Evolutionary conservation across 176 grass and related monocot species (phyloP), one percentile per base, ranked within the genome.

Genomic region (Carex cristatella): DNA sequence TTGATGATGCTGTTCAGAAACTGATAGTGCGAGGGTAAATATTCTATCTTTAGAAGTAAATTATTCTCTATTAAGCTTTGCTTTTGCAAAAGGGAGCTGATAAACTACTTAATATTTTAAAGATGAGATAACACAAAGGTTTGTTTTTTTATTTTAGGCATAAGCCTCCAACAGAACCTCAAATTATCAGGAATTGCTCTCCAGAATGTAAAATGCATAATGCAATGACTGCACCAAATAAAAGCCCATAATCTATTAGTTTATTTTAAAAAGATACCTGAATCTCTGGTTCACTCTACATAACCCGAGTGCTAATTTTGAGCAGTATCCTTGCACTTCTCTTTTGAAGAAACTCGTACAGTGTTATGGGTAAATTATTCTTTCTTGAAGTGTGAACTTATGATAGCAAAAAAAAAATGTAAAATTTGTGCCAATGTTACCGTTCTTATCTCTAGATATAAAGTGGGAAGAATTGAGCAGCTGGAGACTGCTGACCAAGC

Each of bases 401-500:
- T 16, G 65, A 69, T 38, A 69, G 5, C 38, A 71, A 44, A 42
- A 70, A 46, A 42, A 9, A 23, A 23, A 23, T 23, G 33, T 69
- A 31, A 69, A 38, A 15, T 42, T 69, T 18, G 14, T 69, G 23
- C 40, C 85, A 37, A 69, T 88, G 75, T 81, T 19, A 84, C 10
- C 42, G 31, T 77, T 83, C 82, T 84, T 89, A 56, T 71, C 80
- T 84, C 32, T 66, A 94, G 92, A 79, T 98, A 98, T 90, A 98
- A 98, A 89, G 95, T 98, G 81, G 95, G 95, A 86, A 89, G 95
- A 92, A 94, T 98, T 78, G 95, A 98, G 72, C 95, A 98, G 66
- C 88, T 98, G 60, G 95, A 98, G 84, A 91, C 93, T 75, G 86
- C 93, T 85, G 88, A 42, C 31, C 89, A 98, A 84, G 89, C 95